phyloP scores from a whole-genome alignment of 2,329 filamentous ascomycete genomes.

The Aaosphaeria pasadenensis region DNA sequence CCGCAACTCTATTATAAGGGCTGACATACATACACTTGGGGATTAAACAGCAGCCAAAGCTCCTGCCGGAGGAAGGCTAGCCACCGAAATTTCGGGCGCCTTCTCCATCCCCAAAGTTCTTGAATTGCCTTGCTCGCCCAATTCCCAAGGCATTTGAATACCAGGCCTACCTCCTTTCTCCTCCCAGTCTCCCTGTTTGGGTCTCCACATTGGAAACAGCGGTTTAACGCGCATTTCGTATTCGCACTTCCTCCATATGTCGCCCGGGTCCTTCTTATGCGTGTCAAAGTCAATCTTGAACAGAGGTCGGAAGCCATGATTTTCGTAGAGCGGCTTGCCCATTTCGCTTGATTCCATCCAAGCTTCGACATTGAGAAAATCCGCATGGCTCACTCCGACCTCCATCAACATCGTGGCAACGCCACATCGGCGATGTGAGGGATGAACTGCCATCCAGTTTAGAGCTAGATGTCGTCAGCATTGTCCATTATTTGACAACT shows the following conservation, averaged over 20 bases:
- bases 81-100: no score
- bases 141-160: neutral
- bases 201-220: constrained; percentile 34
- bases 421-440: constrained; percentile 33
- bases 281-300: constrained; percentile 30
- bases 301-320: constrained; percentile 25
- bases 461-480: constrained; percentile 16
- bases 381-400: constrained; percentile 30
- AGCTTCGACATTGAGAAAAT: constrained; percentile 31
- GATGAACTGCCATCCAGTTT: constrained; percentile 36
- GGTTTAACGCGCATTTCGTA: constrained; percentile 31
- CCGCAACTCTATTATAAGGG: no score
- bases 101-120: no score
- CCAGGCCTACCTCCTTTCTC: neutral
- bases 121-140: neutral
- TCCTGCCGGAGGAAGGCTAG: no score
- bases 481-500: neutral
- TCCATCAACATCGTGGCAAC: constrained; percentile 36
- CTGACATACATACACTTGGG: no score
- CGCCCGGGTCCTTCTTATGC: constrained; percentile 17
- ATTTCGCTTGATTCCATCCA: constrained; percentile 38
- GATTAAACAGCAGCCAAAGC: no score
- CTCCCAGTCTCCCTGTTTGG: constrained; percentile 3
- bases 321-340: constrained; percentile 37
- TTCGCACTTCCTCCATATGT: constrained; percentile 30